phyloP scores from a whole-genome alignment of 106 monocot species.

The Allium fistulosum region DNA sequence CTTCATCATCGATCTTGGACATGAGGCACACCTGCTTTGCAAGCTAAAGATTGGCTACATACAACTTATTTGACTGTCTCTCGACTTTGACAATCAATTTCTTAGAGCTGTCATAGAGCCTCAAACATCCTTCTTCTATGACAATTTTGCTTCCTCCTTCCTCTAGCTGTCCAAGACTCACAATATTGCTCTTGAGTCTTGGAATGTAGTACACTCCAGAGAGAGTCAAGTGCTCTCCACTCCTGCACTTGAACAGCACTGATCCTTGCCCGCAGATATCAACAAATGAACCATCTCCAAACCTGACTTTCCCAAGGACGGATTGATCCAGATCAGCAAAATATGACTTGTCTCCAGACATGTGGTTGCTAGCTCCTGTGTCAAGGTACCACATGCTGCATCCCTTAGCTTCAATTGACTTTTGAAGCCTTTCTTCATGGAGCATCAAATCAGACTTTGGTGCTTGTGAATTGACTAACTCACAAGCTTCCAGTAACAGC shows the following conservation, averaged over 20 bases:
- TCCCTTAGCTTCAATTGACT: background rate
- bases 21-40: background rate
- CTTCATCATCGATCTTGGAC: background rate
- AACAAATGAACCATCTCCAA: background rate
- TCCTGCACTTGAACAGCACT: background rate
- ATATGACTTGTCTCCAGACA: background rate
- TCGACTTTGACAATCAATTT: background rate
- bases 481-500: too few species aligned
- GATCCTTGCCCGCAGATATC: background rate
- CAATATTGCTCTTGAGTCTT: background rate
- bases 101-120: too few species aligned
- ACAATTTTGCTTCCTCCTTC: background rate
- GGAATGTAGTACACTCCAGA: background rate
- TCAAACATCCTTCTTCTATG: background rate
- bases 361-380: background rate
- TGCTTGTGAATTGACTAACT: too few species aligned
- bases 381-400: background rate
- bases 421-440: background rate
- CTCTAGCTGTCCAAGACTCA: background rate
- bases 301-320: background rate
- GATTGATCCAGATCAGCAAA: constrained; percentile 1
- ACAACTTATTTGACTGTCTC: background rate
- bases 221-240: background rate
- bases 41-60: background rate
- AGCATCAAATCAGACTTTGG: background rate